Evolutionary conservation across 768 basidiomycete genomes (phyloP).

Genomic region (Psilocybe azurescens): DNA sequence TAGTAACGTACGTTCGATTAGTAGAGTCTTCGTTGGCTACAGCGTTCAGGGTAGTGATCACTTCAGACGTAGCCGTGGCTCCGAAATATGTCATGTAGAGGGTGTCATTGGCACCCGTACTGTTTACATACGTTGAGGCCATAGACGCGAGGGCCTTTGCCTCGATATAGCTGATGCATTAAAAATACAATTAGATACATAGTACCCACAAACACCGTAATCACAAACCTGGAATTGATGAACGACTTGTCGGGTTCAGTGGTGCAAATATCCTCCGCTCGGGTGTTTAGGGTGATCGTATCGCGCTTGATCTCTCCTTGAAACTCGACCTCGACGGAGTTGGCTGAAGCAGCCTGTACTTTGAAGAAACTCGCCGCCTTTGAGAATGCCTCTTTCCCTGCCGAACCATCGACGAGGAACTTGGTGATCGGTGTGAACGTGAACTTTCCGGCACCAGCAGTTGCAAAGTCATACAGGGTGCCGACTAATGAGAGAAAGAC

Average conservation of each 20-base stretch:
- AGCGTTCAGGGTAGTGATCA: constrained; percentile 39
- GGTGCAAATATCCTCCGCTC: constrained; percentile 44
- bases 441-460: constrained; percentile 44
- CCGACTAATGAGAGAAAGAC: constrained; percentile 33
- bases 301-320: constrained; percentile 38
- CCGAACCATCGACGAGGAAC: constrained; percentile 40
- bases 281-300: constrained; percentile 35
- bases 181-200: not conserved
- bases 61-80: constrained; percentile 38
- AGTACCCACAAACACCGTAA: not conserved
- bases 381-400: constrained; percentile 14
- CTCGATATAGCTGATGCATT: constrained; percentile 35
- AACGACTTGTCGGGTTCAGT: constrained; percentile 37
- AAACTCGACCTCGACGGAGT: constrained; percentile 38
- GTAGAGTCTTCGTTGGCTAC: constrained; percentile 46
- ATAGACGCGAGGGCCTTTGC: constrained; percentile 42
- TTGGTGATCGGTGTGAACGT: constrained; percentile 43
- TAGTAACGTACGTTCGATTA: constrained; percentile 38
- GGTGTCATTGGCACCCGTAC: constrained; percentile 38
- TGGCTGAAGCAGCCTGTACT: constrained; percentile 28
- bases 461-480: constrained; percentile 46
- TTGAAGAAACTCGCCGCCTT: constrained; percentile 29
- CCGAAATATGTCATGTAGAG: constrained; percentile 48
- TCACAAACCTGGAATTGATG: constrained; percentile 42
- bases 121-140: constrained; percentile 39